Conservation (phyloP, 1,284 basidiomycete species). For the Ganoderma meredithae region DNA sequence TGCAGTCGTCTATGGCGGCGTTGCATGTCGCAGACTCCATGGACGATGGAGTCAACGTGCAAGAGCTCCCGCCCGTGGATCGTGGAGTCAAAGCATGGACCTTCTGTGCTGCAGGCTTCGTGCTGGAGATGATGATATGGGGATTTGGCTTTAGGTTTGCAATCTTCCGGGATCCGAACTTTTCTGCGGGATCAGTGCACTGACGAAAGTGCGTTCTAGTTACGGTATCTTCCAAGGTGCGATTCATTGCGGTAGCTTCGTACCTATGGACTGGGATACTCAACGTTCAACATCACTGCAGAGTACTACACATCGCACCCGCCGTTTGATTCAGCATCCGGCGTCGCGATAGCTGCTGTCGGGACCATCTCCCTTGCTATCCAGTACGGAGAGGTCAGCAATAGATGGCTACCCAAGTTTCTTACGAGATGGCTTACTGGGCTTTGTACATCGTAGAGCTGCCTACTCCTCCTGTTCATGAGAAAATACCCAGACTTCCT, state of each 20-base stretch:
- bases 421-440: neutral
- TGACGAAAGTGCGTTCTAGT: constrained; percentile 10
- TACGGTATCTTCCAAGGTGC: constrained; percentile 35
- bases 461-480: constrained; percentile 34
- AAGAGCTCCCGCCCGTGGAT: constrained; percentile 20
- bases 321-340: constrained; percentile 26
- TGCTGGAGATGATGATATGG: constrained; percentile 49
- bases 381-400: constrained; percentile 26
- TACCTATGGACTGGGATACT: neutral
- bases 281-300: constrained; percentile 22
- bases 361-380: constrained; percentile 27
- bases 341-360: constrained; percentile 26
- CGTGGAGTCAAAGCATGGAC: constrained; percentile 13
- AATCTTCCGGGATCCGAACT: neutral
- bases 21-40: neutral
- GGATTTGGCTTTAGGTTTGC: constrained; percentile 37
- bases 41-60: constrained; percentile 15
- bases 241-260: neutral
- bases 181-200: too few species aligned
- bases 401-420: neutral
- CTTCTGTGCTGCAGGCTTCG: constrained; percentile 24
- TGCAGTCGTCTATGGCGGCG: neutral
- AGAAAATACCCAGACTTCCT: constrained; percentile 37
- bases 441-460: constrained; percentile 19
- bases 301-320: constrained; percentile 29